Base-by-base conservation (phyloP, 768 basidiomycete genomes). In the Neoboletus brunneissimus region DNA sequence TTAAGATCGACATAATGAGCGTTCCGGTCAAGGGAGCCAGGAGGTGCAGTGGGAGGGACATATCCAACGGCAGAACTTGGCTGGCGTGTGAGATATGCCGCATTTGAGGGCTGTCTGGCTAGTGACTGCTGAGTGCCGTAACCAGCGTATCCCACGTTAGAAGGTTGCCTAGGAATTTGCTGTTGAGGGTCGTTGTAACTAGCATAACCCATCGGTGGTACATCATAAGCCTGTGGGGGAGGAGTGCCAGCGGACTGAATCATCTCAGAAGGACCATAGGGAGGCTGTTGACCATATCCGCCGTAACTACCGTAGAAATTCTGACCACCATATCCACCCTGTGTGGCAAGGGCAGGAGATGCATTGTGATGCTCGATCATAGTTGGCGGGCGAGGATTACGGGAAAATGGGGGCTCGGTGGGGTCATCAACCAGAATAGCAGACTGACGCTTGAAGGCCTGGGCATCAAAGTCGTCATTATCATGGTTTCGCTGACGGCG, bases 391-490 rank as follows among this genome's bases (percentile, higher is more conserved):
- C 82, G 79, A 18, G 81, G 81, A 55, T 81, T 81, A 64, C 71
- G 78, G 0, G 79, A 76, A 29, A 70, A 63, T 3, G 57, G n/a
- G 4, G 60, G 71, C 22, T 72, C 72, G 27, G 72, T 74, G n/a
- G 80, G 77, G 60, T 87, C 86, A 46, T 82, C 75, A 23, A 84
- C 72, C 23, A 88, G 68, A 16, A 84, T 66, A n/a, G 80, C 81
- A 15, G 88, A 89, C 59, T 80, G 77, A 51, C 85, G 83, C 50
- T 82, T 80, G 77, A 88, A 88, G 11, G 79, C 79, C 43, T 73
- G 68, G 1, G 84, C 71, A 58, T 82, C 78, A 69, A 88, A 90
- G 27, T 79, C 77, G 0, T 74, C 73, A 0, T 35, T 4, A 31
- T 68, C 75, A 31, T 37, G 42, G 60, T 75, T 73, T 47, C 76